A percentile compares a stretch with the other conserved stretches of the same genome.
Conservation (phyloP, 805 yeast genomes). For the Schizosaccharomyces octosporus region DNA sequence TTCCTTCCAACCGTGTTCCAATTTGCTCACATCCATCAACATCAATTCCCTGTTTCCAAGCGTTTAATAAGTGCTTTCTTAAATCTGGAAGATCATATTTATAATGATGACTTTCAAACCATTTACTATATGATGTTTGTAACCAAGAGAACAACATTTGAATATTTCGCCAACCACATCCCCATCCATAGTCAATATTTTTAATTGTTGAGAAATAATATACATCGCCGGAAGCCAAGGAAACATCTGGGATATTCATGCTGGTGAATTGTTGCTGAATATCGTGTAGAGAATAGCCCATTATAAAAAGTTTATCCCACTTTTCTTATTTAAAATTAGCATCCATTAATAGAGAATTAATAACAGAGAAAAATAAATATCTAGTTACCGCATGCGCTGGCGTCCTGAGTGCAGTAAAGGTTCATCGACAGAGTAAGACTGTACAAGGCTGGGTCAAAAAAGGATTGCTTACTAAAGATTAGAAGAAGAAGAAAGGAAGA, state of each 20-base stretch:
- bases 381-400: no score
- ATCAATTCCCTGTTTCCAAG: background rate
- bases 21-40: background rate
- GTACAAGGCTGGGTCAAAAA: no score
- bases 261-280: background rate
- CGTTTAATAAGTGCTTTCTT: background rate
- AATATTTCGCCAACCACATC: conserved; percentile 1
- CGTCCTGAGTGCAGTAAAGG: no score
- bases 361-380: no score
- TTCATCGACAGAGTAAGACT: no score
- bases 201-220: background rate
- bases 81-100: background rate
- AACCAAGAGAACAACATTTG: conserved; percentile 1
- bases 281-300: background rate
- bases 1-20: background rate
- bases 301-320: no score
- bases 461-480: no score
- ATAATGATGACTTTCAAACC: background rate
- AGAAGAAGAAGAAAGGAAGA: no score
- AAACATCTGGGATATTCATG: background rate
- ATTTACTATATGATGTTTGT: background rate
- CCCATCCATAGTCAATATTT: background rate
- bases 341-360: no score
- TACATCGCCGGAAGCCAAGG: background rate
- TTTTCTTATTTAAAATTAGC: no score